Evolutionary conservation across 2,329 filamentous ascomycete genomes (phyloP), one percentile per base, ranked within the genome.

Genomic region (Plenodomus biglobosus): DNA sequence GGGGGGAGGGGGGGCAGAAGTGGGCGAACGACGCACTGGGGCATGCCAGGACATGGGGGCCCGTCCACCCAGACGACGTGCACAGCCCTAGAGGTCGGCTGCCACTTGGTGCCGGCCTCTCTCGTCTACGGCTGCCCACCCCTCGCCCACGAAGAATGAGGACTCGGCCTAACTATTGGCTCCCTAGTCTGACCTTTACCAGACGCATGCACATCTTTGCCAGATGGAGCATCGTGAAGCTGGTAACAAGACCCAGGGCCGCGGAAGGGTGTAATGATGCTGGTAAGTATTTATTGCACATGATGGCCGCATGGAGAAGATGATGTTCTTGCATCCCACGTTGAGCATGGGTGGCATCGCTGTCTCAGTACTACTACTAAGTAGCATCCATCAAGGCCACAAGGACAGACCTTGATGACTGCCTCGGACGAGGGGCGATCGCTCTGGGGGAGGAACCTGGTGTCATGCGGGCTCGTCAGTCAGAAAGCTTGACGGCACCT

Each of bases 91-190:
- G 13, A n/a, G 35, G 42, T n/a, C 22, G 19, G 41, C 17, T 19
- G 41, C 11, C 27, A 21, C 34, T 20, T n/a, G 16, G n/a, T 36
- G 40, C 36, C 36, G 35, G 22, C 22, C 22, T 24, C 11, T 8
- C n/a, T 48, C 41, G 50, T 42, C 40, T 42, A 40, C 36, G 32
- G 19, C 38, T 45, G 38, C 42, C 32, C 24, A 30, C n/a, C 27
- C 16, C 30, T 24, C 15, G 36, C 37, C 10, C 22, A 10, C 32
- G 32, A 35, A 24, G 17, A 19, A 20, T 32, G 35, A 38, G 24
- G 22, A 44, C 52, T 30, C 37, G 16, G 21, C 18, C 38, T 11
- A 41, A 40, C 46, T 50, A 55, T 55, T 55, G 52, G 52, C 38
- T 32, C 38, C 32, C 40, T 47, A 47, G 41, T 49, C 10, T 34